Conservation (phyloP, 1,139 yeast species). For the Nakaseomyces uthaithaninus region DNA sequence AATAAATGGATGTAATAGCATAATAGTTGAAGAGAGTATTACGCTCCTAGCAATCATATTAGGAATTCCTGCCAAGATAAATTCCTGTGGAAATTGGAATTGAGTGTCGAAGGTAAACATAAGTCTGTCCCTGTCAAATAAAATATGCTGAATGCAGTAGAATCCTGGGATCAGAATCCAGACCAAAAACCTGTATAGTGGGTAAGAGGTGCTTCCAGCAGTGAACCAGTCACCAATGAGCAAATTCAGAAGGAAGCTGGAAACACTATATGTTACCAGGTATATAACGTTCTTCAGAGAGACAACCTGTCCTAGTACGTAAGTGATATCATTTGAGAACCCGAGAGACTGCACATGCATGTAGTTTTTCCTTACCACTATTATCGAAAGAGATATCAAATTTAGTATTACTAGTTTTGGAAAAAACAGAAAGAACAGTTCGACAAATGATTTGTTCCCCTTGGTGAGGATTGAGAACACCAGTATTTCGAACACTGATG, state of each 20-base stretch:
- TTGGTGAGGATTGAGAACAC: constrained; percentile 26
- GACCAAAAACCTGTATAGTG: constrained; percentile 23
- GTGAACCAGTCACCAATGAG: constrained; percentile 30
- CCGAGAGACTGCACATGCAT: constrained; percentile 46
- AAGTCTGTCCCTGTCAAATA: constrained; percentile 55
- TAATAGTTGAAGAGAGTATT: constrained; percentile 14
- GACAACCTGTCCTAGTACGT: constrained; percentile 41
- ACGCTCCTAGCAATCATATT: constrained; percentile 18
- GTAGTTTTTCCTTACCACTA: constrained; percentile 42
- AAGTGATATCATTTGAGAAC: constrained; percentile 44
- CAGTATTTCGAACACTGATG: constrained; percentile 30
- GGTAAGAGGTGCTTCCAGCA: constrained; percentile 7
- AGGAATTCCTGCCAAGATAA: constrained; percentile 20
- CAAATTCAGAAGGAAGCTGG: constrained; percentile 36
- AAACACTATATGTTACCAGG: constrained; percentile 34
- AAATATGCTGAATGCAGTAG: constrained; percentile 48
- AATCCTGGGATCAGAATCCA: constrained; percentile 37
- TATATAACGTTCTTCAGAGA: constrained; percentile 36
- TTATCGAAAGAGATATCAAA: constrained; percentile 37
- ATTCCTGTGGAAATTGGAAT: constrained; percentile 36
- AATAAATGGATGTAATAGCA: constrained; percentile 15
- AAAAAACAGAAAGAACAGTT: constrained; percentile 28
- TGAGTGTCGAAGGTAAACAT: constrained; percentile 37
- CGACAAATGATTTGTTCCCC: constrained; percentile 15
- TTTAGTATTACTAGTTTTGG: constrained; percentile 32